These are phyloP conservation scores for Cercospora sp. DNA, from an alignment of 2,329 filamentous ascomycete genomes.

Conservation along the genomic window DNA sequence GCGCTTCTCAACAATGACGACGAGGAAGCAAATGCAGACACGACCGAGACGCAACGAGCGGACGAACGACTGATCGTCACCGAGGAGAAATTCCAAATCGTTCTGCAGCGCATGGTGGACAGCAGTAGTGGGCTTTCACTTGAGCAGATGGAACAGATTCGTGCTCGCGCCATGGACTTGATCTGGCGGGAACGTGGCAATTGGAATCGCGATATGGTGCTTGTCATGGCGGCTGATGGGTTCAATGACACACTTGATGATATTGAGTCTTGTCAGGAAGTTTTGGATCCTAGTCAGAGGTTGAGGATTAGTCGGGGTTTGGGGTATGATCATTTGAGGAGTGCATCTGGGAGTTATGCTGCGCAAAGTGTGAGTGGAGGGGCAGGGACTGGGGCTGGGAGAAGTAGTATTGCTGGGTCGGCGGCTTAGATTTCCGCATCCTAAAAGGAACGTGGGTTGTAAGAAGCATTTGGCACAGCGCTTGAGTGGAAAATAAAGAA, in stretches of 20 bases:
- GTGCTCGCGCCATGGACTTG: constrained; percentile 83
- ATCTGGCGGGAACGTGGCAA: constrained; percentile 78
- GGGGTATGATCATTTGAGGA: not conserved
- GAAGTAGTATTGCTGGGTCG: not conserved
- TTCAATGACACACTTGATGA: constrained; percentile 76
- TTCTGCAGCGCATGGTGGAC: constrained; percentile 64
- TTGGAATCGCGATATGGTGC: constrained; percentile 79
- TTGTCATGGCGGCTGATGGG: constrained; percentile 61
- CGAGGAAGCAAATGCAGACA: not conserved
- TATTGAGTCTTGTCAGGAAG: constrained; percentile 58
- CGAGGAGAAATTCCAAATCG: constrained; percentile 52
- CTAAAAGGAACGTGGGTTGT: too few species aligned
- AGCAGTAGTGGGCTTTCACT: constrained; percentile 77
- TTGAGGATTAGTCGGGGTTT: not conserved
- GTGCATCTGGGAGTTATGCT: not conserved
- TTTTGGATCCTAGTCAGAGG: constrained; percentile 45
- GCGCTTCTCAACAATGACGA: constrained; percentile 45
- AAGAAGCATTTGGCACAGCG: not conserved
- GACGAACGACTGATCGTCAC: constrained; percentile 46
- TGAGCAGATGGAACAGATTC: constrained; percentile 93
- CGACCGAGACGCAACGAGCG: not conserved
- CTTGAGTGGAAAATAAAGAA: not conserved
- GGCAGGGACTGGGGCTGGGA: not conserved
- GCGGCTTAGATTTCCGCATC: too few species aligned
- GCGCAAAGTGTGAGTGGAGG: not conserved